Conservation (phyloP, 148 eudicot genomes). For the Agrostemma githago region DNA sequence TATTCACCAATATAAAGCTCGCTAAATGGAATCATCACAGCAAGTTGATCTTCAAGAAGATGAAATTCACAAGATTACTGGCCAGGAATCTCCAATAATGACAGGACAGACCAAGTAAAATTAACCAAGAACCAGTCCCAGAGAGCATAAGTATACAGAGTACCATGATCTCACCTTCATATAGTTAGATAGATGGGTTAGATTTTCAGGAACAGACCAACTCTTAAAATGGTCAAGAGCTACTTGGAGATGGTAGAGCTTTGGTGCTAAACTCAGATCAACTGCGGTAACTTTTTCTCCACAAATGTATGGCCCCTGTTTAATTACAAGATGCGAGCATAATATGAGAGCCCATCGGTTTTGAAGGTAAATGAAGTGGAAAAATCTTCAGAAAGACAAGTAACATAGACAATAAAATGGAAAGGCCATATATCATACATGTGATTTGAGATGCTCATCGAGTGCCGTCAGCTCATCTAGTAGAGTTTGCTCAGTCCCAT, state of each 20-base stretch:
- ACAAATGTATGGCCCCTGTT: conserved; percentile 41
- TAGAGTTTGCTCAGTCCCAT: conserved; percentile 81
- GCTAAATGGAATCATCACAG: background rate
- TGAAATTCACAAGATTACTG: background rate
- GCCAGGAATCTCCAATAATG: background rate
- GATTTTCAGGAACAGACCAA: conserved; percentile 66
- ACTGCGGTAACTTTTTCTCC: conserved; percentile 68
- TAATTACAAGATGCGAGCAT: background rate
- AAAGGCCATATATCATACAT: conserved; percentile 33
- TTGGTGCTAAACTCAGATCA: conserved; percentile 88
- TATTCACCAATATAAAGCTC: background rate
- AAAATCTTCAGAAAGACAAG: background rate
- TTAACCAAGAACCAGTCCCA: background rate
- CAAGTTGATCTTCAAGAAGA: background rate
- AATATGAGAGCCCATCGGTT: background rate
- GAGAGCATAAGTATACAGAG: background rate
- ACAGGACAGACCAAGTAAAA: background rate
- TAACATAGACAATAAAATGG: background rate
- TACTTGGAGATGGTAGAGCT: conserved; percentile 70
- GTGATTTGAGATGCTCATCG: conserved; percentile 74
- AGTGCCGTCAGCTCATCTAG: conserved; percentile 70
- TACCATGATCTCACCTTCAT: conserved; percentile 39
- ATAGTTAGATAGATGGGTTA: conserved; percentile 52
- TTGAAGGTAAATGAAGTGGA: background rate
- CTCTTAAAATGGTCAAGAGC: conserved; percentile 85